Base-by-base conservation (phyloP, 129 eudicot species). In the Mikania micrantha region DNA sequence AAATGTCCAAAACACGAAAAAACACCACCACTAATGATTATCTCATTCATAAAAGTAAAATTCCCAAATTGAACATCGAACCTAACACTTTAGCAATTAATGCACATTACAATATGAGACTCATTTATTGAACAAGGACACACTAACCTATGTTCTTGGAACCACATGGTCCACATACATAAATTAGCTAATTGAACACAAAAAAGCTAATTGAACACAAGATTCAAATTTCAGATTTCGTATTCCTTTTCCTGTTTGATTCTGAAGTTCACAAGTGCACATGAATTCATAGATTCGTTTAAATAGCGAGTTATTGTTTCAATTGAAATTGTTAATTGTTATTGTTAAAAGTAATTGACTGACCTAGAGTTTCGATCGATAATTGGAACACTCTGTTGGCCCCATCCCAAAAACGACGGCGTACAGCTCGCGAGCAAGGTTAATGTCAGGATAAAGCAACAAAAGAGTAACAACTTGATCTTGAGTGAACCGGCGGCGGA, bases 391-490 rank as follows among this genome's bases (percentile, higher is more conserved):
- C 34, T 28, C 41, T 70, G 57, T 56, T 77, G 79, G 7, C 73
- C 75, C 90, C 90, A 87, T 19, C 83, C 85, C 58, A 77, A 9
- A 79, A 77, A 79, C 77, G 95, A 78, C 45, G 86, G 69, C 64
- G 85, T 70, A 2, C 86, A 78, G 64, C 75, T 78, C 1, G 76
- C 72, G 52, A 91, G 82, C 60, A 79, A 80, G 49, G 82, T 54
- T 7, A 91, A 28, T 19, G 82, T 59, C 57, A 91, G 71, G 15
- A 83, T 4, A 7, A 82, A 67, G 61, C 81, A 83, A 31, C 85
- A 79, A n/a, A 80, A 72, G 9, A 91, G 83, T 71, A 91, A 52
- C 24, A 87, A 41, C 79, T 82, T 83, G 74, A 91, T 79, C 86
- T 70, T 87, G 27, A 78, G 79, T 19, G 90, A 85, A 63, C 91